These are phyloP conservation scores for Petunia hybrid DNA, from an alignment of 305 asterid genomes.

Conservation along the genomic window DNA sequence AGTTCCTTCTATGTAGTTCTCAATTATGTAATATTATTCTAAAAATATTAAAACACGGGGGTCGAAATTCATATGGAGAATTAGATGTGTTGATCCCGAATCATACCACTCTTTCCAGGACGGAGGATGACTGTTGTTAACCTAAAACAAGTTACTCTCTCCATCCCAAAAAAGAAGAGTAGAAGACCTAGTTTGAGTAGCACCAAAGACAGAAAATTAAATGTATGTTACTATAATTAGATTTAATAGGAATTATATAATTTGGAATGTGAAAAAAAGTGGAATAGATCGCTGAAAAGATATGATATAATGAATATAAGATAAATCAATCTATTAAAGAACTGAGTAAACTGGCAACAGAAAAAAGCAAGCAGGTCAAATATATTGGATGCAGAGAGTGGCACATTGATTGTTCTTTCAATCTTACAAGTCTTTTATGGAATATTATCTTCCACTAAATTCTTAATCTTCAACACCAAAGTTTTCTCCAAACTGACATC, in stretches of 20 bases:
- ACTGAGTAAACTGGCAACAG: not conserved
- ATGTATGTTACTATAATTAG: not conserved
- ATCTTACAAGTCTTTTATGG: not conserved
- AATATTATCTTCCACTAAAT: conserved; percentile 20
- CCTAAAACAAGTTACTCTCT: conserved; percentile 2
- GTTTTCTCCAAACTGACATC: conserved; percentile 7
- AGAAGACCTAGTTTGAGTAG: conserved; percentile 5
- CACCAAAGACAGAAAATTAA: conserved; percentile 19
- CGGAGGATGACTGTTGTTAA: not conserved
- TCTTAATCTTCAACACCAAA: conserved; percentile 19
- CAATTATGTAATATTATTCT: not conserved
- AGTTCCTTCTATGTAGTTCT: conserved; percentile 1
- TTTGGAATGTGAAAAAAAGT: not conserved
- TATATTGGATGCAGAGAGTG: conserved; percentile 9
- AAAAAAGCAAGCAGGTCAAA: conserved; percentile 19
- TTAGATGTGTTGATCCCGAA: not conserved
- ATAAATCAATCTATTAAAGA: conserved; percentile 25
- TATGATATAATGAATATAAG: conserved; percentile 4
- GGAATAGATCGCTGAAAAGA: not conserved
- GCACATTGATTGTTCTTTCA: not conserved
- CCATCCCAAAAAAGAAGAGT: not conserved
- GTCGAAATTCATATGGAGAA: conserved; percentile 1
- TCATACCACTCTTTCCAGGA: not conserved
- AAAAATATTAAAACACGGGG: not conserved
- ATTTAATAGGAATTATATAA: not conserved